Evolutionary conservation across 106 monocot genomes (phyloP).

Genomic region (Hemerocallis citrina): DNA sequence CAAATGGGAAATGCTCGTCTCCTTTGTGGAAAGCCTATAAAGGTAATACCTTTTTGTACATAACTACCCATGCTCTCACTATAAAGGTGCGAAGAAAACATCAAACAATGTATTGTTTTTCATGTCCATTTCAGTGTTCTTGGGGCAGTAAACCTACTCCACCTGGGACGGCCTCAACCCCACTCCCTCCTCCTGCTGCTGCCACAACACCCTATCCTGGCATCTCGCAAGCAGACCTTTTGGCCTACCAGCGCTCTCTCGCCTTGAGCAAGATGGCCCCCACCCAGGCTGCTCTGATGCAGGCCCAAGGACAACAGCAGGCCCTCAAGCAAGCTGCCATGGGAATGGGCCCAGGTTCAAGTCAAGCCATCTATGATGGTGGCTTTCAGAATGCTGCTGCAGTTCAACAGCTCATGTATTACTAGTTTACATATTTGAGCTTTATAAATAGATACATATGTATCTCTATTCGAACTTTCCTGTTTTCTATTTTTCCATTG

Average conservation of each 20-base stretch:
- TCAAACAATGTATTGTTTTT: neutral
- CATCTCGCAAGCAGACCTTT: constrained; percentile 24
- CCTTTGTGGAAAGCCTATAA: no score
- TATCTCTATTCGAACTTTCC: neutral
- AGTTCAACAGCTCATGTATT: constrained; percentile 75
- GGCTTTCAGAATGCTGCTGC: constrained; percentile 41
- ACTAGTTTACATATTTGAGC: constrained; percentile 8
- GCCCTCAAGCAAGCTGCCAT: constrained; percentile 51
- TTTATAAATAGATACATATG: neutral
- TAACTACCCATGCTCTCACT: no score
- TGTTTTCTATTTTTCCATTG: neutral
- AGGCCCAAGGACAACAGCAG: constrained; percentile 36
- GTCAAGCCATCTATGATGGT: constrained; percentile 63
- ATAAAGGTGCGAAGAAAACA: neutral
- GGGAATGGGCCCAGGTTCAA: constrained; percentile 36
- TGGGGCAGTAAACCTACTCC: constrained; percentile 87
- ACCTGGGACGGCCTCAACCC: constrained; percentile 37
- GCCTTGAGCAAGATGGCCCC: constrained; percentile 63
- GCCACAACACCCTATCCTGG: constrained; percentile 10
- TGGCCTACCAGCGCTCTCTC: constrained; percentile 40
- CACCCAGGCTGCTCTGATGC: constrained; percentile 30
- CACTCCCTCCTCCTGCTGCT: constrained; percentile 29
- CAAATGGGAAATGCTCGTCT: no score
- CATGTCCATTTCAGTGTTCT: constrained; percentile 50
- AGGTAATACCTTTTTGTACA: no score